Base-by-base conservation (phyloP, 2,329 filamentous ascomycete genomes). In the Clathrospora elynae region DNA sequence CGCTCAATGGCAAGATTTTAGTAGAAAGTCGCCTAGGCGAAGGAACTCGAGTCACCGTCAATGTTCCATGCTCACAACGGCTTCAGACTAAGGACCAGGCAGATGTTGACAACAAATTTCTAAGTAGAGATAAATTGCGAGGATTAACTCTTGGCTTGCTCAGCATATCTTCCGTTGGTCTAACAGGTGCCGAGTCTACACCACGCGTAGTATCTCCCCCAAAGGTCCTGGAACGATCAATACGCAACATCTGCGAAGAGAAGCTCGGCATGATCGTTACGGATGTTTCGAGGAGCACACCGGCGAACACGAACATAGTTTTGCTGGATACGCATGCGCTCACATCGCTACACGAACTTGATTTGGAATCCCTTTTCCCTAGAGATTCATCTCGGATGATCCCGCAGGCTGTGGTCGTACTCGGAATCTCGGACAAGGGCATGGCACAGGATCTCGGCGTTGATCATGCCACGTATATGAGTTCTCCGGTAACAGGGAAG, bases 1-100 rank as follows among this genome's bases (percentile, higher is more conserved):
- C 49, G n/a, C 37, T 60, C 6, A 32, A 41, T 2, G 59, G 59
- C n/a, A 54, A 35, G 6, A 55, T 62, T n/a, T 25, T 42, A 34
- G 47, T 62, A 16, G 35, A 50, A 9, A 51, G 48, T 39, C 35
- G 29, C n/a, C 22, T 36, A n/a, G 30, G 39, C 14, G 13, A 44
- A 18, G 48, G 48, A n/a, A 51, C 40, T 11, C 36, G 37, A 14
- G 25, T 51, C 16, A 48, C 40, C 19, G 19, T 51, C 44, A 39
- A 41, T 11, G 28, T 51, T 28, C 48, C 44, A 8, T 19, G 19
- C 7, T 14, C 9, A 22, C 25, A 36, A 29, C 14, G 9, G 10
- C 18, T 7, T 12, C 23, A 18, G 6, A 29, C 8, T 13, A 17
- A 17, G 9, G 29, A 14, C 11, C 5, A n/a, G 17, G 8, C 18